Evolutionary conservation across 225 moss, liverwort and hornwort species (phyloP).

Genomic region (Asterella californica): DNA sequence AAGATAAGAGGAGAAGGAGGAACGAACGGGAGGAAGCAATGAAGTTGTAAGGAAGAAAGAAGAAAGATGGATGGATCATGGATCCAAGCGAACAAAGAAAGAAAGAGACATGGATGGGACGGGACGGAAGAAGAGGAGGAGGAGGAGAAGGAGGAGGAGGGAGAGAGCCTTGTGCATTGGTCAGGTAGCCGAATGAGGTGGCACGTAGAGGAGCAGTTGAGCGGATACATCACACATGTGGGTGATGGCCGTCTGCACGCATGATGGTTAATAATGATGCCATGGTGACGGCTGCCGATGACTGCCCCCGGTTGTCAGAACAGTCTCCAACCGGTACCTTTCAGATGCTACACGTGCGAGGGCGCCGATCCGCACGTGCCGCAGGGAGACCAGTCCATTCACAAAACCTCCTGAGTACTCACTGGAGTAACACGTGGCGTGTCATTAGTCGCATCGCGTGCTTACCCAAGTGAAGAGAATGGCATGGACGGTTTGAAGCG

Average conservation of each 20-base stretch:
- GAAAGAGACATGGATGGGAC: too few relatives aligned
- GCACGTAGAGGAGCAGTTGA: not conserved
- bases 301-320: not conserved
- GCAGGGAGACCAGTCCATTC: not conserved
- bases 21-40: too few relatives aligned
- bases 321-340: not conserved
- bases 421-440: not conserved
- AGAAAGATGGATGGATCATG: too few relatives aligned
- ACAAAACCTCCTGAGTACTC: not conserved
- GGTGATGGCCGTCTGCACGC: not conserved
- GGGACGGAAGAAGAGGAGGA: too few relatives aligned
- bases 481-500: not conserved
- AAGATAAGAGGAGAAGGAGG: too few relatives aligned
- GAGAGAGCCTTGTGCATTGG: too few relatives aligned
- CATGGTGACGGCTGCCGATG: slow-evolving; percentile 14
- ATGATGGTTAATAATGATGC: slow-evolving; percentile 11
- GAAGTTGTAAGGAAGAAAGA: too few relatives aligned
- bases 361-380: not conserved
- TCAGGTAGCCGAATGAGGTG: not conserved
- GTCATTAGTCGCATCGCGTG: not conserved
- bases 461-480: not conserved
- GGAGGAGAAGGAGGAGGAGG: not conserved
- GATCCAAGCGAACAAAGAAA: too few relatives aligned
- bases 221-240: not conserved
- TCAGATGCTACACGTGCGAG: not conserved